Evolutionary conservation across 768 basidiomycete species (phyloP).

Genomic region (Lentinula detonsa): DNA sequence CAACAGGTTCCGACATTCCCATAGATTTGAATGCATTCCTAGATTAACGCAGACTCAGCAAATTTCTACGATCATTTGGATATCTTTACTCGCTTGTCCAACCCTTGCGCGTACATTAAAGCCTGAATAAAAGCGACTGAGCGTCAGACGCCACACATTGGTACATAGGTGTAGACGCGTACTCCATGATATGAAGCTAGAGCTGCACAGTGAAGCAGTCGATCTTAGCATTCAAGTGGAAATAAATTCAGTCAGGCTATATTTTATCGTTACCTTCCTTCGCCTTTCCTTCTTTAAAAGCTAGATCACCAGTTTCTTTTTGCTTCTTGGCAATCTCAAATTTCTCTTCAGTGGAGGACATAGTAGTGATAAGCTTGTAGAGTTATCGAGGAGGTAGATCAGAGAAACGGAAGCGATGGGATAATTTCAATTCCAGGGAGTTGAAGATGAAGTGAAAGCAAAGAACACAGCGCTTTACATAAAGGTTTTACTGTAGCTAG

Average conservation of each 20-base stretch:
- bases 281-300: slow-evolving; percentile 61
- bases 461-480: not conserved
- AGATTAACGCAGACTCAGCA: not conserved
- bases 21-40: slow-evolving; percentile 55
- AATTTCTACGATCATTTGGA: not conserved
- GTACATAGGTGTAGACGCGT: slow-evolving; percentile 1
- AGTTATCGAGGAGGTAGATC: not conserved
- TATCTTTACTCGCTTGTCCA: slow-evolving; percentile 58
- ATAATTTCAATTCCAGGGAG: not conserved
- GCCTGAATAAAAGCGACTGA: slow-evolving; percentile 32
- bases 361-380: not conserved
- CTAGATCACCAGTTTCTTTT: slow-evolving; percentile 62
- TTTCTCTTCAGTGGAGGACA: slow-evolving; percentile 26
- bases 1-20: slow-evolving; percentile 29
- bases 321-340: slow-evolving; percentile 56
- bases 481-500: not conserved
- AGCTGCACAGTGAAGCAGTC: slow-evolving; percentile 33
- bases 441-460: not conserved
- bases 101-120: slow-evolving; percentile 64
- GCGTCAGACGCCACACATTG: slow-evolving; percentile 9
- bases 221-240: slow-evolving; percentile 4
- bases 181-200: slow-evolving; percentile 72
- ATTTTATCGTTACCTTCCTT: slow-evolving; percentile 40
- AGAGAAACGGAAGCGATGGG: not conserved
- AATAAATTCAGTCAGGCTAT: not conserved